Evolutionary conservation across 441 rosid genomes (phyloP).

Genomic region (Euphorbia schlechtendalii): DNA sequence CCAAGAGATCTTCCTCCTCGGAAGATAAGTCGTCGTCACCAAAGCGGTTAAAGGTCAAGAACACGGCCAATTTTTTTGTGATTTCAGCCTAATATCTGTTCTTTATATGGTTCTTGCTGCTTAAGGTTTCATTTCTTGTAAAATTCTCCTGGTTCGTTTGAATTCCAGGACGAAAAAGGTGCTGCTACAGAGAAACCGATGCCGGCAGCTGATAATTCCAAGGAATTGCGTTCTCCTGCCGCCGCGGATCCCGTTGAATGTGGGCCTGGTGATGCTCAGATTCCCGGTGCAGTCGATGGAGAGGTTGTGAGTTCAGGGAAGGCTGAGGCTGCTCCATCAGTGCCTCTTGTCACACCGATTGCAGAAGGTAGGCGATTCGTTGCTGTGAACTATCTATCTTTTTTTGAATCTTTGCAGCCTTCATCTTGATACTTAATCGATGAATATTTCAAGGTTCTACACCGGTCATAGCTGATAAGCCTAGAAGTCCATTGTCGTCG

Average conservation of each 20-base stretch:
- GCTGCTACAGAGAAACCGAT: slow-evolving; percentile 43
- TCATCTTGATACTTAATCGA: neutral
- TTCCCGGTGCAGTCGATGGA: slow-evolving; percentile 32
- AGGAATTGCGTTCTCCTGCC: slow-evolving; percentile 41
- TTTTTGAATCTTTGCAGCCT: neutral
- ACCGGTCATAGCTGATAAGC: slow-evolving; percentile 45
- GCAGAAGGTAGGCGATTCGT: slow-evolving; percentile 42
- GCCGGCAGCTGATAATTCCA: slow-evolving; percentile 49
- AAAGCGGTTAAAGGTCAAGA: slow-evolving; percentile 59
- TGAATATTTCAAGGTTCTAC: slow-evolving; percentile 38
- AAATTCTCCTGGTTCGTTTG: slow-evolving; percentile 9
- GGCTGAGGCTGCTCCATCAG: slow-evolving; percentile 41
- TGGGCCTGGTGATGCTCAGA: slow-evolving; percentile 38
- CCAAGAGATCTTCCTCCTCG: slow-evolving; percentile 65
- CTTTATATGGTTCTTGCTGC: too few species aligned
- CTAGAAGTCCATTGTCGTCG: slow-evolving; percentile 43
- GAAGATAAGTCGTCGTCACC: slow-evolving; percentile 72
- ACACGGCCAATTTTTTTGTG: neutral
- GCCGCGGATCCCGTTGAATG: slow-evolving; percentile 54
- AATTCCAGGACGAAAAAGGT: slow-evolving; percentile 56
- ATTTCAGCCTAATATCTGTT: neutral
- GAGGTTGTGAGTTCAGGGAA: slow-evolving; percentile 35
- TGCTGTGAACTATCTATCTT: neutral
- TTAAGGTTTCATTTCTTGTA: neutral
- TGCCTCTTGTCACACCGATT: slow-evolving; percentile 46